phyloP scores from a whole-genome alignment of 2,329 filamentous ascomycete genomes.

The Ascochyta fabae region DNA sequence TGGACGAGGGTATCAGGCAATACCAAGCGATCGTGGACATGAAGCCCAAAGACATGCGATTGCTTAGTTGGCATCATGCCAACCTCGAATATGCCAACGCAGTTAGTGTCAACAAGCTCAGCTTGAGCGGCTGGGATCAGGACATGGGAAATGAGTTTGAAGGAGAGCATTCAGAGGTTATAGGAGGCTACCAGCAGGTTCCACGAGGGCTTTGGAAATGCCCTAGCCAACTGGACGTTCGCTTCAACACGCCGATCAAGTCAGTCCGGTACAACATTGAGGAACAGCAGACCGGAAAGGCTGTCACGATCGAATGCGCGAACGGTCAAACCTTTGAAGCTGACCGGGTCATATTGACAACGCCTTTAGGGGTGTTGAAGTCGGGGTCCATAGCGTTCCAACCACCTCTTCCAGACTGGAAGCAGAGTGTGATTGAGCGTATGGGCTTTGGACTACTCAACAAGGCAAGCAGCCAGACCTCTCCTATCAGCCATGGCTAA shows the following conservation, averaged over 20 bases:
- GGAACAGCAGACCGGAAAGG: slow-evolving; percentile 26
- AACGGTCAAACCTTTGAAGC: slow-evolving; percentile 79
- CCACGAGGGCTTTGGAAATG: slow-evolving; percentile 83
- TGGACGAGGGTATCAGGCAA: slow-evolving; percentile 89
- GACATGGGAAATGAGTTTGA: slow-evolving; percentile 98
- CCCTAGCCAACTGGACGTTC: slow-evolving; percentile 78
- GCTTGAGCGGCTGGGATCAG: slow-evolving; percentile 92
- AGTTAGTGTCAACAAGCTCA: slow-evolving; percentile 83
- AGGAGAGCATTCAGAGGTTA: slow-evolving; percentile 88
- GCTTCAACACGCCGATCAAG: slow-evolving; percentile 74
- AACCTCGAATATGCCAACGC: slow-evolving; percentile 98
- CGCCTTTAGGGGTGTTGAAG: slow-evolving; percentile 90
- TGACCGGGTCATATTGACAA: slow-evolving; percentile 90
- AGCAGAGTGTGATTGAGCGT: slow-evolving; percentile 77
- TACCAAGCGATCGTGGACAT: slow-evolving; percentile 85
- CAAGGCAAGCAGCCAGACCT: slow-evolving; percentile 62
- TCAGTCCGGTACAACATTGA: slow-evolving; percentile 67
- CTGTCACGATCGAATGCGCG: slow-evolving; percentile 65
- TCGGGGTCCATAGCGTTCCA: slow-evolving; percentile 81
- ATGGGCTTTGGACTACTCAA: slow-evolving; percentile 94
- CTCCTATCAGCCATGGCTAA: slow-evolving; percentile 12
- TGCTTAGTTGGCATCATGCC: slow-evolving; percentile 98
- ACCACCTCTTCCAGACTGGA: slow-evolving; percentile 89
- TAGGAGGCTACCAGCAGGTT: slow-evolving; percentile 92
- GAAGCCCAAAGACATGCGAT: slow-evolving; percentile 82